Percentiles rank a stretch among this genome's conserved stretches.
phyloP scores from a whole-genome alignment of 2,329 filamentous ascomycete species.

The Ceratocystis colombiana region DNA sequence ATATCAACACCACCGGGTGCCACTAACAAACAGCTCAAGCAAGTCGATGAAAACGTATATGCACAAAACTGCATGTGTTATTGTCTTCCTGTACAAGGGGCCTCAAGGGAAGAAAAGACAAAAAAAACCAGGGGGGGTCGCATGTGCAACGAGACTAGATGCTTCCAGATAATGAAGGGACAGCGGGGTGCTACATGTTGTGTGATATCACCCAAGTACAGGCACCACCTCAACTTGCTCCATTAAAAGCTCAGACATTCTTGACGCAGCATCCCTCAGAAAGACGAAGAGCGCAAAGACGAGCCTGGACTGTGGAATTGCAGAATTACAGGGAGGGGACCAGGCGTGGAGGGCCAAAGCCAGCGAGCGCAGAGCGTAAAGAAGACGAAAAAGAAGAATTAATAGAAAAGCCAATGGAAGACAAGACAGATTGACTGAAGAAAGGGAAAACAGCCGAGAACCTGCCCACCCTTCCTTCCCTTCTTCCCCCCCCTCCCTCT shows the following conservation, averaged over 20 bases:
- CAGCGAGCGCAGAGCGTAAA: not conserved
- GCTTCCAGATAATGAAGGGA: slow-evolving; percentile 3
- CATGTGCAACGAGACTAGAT: slow-evolving; percentile 6
- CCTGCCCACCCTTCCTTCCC: not conserved
- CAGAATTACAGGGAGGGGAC: too few species aligned
- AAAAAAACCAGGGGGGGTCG: not conserved
- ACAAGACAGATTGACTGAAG: slow-evolving; percentile 1
- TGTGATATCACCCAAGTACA: not conserved
- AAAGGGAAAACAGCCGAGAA: slow-evolving; percentile 3
- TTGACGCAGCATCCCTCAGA: slow-evolving; percentile 1
- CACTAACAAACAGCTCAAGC: not conserved
- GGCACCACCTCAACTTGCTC: not conserved
- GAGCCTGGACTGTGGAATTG: too few species aligned
- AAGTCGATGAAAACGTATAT: not conserved
- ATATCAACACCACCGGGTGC: not conserved
- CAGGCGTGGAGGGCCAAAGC: too few species aligned
- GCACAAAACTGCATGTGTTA: slow-evolving; percentile 1
- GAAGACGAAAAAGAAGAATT: slow-evolving; percentile 14
- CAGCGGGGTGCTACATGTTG: slow-evolving; percentile 6
- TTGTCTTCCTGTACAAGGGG: not conserved
- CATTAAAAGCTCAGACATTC: slow-evolving; percentile 6
- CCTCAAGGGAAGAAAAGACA: not conserved
- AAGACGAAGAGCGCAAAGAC: slow-evolving; percentile 16
- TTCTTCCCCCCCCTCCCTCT: not conserved
- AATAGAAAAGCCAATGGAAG: slow-evolving; percentile 10